Base-by-base conservation (phyloP, 2,329 filamentous ascomycete species). In the Bipolaris sorokiniana region DNA sequence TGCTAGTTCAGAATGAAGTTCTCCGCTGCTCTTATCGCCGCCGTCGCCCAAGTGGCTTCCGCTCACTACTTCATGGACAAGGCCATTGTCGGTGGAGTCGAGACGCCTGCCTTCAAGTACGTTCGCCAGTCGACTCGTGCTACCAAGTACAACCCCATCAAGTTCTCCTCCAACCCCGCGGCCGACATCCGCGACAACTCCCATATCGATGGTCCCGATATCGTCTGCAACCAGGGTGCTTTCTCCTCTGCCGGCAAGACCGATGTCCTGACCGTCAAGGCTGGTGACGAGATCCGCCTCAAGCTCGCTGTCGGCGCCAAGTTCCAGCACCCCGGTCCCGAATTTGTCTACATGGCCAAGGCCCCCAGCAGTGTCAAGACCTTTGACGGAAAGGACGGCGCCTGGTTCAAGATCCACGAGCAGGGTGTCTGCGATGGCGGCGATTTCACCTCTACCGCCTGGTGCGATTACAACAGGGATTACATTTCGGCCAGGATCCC, bases 401-500 rank as follows among this genome's bases (percentile, higher is more conserved):
- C 68, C 16, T 73, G 70, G 71, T 74, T 74, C 63, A 74, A 74
- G 63, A 69, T 74, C 41, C 61, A 57, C 48, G 52, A 69, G 52
- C 56, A 64, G 51, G 66, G 66, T 18, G 59, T 62, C 11, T 71
- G 66, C 58, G 59, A 56, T 22, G 59, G 49, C 16, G 54, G 38
- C 11, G 62, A 64, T 37, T 66, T 68, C 54, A 64, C 51, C 38
- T 61, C 56, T 9, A 58, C 53, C 37, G 59, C 63, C 36, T 67
- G 68, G 67, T 67, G 64, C 65, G 66, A 56, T 37, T 77, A 59
- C 48, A 56, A 64, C 58, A 59, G 58, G 48, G 52, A 64, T 41
- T 59, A 47, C n/a, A 40, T 68, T 55, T 64, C 58, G 15, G 75
- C 72, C 56, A 74, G 67, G 22, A 72, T 81, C 34, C 78, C 79